A percentile compares a stretch with the other conserved stretches of the same genome.
Evolutionary conservation across 2,329 filamentous ascomycete species (phyloP).

Genomic region (Epichloe bromicola): DNA sequence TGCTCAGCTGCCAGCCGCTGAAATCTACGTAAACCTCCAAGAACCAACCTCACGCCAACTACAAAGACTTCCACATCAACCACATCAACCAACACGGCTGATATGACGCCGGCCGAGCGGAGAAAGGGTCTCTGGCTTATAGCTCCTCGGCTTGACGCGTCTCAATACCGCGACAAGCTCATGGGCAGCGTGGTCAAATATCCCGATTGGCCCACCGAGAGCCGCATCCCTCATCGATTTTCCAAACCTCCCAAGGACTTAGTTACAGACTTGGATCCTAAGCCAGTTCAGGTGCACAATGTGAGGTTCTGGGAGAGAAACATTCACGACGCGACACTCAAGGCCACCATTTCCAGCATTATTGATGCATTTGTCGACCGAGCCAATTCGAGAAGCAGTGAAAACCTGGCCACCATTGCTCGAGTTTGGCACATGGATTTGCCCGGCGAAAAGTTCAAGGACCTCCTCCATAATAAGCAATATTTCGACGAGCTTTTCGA

Average conservation of each 20-base stretch:
- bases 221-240: conserved; percentile 13
- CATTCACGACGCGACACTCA: conserved; percentile 13
- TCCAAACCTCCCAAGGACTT: conserved; percentile 12
- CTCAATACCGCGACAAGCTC: conserved; percentile 16
- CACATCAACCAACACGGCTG: background rate
- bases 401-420: conserved; percentile 14
- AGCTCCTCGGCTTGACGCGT: conserved; percentile 15
- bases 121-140: conserved; percentile 14
- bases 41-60: background rate
- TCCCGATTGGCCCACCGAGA: conserved; percentile 14
- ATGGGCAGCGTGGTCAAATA: conserved; percentile 19
- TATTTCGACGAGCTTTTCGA: conserved; percentile 17
- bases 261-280: conserved; percentile 14
- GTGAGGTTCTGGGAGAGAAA: conserved; percentile 16
- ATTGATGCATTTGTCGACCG: conserved; percentile 14
- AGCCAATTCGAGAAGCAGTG: conserved; percentile 10
- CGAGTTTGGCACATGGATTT: conserved; percentile 19
- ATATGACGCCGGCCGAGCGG: conserved; percentile 2
- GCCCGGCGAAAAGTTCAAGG: conserved; percentile 17
- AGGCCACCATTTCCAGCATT: conserved; percentile 14
- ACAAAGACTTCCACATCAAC: background rate
- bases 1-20: too few relatives aligned
- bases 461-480: conserved; percentile 13
- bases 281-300: conserved; percentile 15
- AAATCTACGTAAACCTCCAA: too few relatives aligned